Base-by-base conservation (phyloP, 345 rosid genomes). In the Moricandia arvensis region DNA sequence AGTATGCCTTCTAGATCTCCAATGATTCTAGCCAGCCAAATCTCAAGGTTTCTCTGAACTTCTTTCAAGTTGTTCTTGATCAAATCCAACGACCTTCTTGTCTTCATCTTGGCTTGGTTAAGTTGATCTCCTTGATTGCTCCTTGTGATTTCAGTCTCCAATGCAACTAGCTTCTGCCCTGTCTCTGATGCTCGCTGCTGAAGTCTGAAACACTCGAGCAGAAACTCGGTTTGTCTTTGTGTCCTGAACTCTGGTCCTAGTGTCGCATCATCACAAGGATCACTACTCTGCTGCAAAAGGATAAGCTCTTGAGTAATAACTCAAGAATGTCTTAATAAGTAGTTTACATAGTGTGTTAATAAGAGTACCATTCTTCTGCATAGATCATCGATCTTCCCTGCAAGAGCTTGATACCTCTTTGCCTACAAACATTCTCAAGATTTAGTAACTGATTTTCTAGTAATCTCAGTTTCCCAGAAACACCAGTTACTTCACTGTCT, bases 1-100 rank as follows among this genome's bases (percentile, higher is more conserved):
- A 91, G 83, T 68, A 90, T 87, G 54, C 98, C 98, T 85, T 93
- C 89, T 1, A 93, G 93, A 73, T 91, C 94, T 64, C 98, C 98
- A 0, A 88, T 88, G 30, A 93, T 93, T 59, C 97, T 86, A 75
- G 98, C 98, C 80, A 91, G 43, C 96, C 97, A 90, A 76, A 93
- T 88, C 81, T 93, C 98, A 66, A 90, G 61, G 83, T 93, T 93
- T 79, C 98, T 88, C 73, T 93, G 98, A 53, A 91, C 80, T 75
- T 89, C 93, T 76, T 86, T 89, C 65, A 91, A 80, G 80, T 91
- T 87, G 86, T 93, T 93, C 74, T 96, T 86, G 61, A 87, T 87
- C 74, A 92, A 76, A 63, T 87, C 93, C 73, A 82, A 34, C 17
- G 91, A 85, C 35, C 90, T 81, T 73, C 85, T 83, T 12, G 74